Conservation (phyloP, 345 rosid species). For the Aquilaria malaccensis region DNA sequence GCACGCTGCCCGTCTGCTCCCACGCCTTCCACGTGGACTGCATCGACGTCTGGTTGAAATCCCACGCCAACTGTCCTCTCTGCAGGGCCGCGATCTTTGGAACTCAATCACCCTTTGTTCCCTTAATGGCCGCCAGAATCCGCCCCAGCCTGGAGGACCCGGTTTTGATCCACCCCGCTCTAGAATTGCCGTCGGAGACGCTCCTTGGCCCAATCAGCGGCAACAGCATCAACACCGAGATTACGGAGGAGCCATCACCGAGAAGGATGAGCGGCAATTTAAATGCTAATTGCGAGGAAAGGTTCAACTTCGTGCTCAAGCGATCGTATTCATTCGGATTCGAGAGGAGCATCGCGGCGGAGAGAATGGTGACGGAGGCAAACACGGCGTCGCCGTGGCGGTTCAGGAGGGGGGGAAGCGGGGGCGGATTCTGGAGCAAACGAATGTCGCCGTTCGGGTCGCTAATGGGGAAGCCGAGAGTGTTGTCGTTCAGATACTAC, state of each 20-base stretch:
- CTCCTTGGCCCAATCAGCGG: conserved; percentile 4
- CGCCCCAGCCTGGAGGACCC: conserved; percentile 73
- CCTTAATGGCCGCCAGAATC: conserved; percentile 85
- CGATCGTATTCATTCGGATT: conserved; percentile 79
- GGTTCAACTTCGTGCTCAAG: conserved; percentile 46
- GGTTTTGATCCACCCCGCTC: conserved; percentile 18
- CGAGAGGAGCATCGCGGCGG: conserved; percentile 66
- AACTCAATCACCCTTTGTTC: conserved; percentile 58
- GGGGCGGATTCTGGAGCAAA: conserved; percentile 56
- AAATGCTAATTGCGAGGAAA: conserved; percentile 36
- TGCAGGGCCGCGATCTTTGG: conserved; percentile 76
- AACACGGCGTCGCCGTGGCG: conserved; percentile 82
- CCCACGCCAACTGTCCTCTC: conserved; percentile 89
- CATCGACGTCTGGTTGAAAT: conserved; percentile 83
- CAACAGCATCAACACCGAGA: conserved; percentile 29
- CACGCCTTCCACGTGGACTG: conserved; percentile 95
- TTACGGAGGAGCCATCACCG: conserved; percentile 51
- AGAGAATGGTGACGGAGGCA: conserved; percentile 62
- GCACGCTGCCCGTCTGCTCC: conserved; percentile 75
- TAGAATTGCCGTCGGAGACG: conserved; percentile 25
- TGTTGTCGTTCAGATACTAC: conserved; percentile 63
- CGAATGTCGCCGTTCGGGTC: conserved; percentile 55
- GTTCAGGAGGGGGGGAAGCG: conserved; percentile 40
- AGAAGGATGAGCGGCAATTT: conserved; percentile 12
- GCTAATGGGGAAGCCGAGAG: conserved; percentile 54